Percentiles rank a stretch among this genome's conserved stretches.
These are phyloP conservation scores for Eustoma russellianum DNA, from an alignment of 257 asterid species.

Conservation along the genomic window DNA sequence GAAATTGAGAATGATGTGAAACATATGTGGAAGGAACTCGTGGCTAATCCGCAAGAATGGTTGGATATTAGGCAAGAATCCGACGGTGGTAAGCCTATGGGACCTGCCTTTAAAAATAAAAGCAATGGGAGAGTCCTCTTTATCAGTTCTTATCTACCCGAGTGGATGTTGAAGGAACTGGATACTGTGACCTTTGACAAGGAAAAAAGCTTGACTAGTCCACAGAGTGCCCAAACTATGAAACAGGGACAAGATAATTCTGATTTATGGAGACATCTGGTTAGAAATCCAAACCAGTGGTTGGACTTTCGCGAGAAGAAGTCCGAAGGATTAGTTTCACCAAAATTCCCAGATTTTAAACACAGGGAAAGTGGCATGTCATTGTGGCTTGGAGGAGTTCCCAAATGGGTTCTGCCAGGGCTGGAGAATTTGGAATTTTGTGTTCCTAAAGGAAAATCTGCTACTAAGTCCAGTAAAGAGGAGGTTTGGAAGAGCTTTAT, in stretches of 20 bases:
- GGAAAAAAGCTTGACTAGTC: conserved; percentile 10
- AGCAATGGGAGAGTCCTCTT: no score
- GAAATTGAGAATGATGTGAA: no score
- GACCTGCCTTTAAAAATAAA: no score
- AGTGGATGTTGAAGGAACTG: no score
- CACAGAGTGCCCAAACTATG: conserved; percentile 13
- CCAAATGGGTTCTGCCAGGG: conserved; percentile 47
- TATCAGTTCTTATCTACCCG: no score
- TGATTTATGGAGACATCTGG: conserved; percentile 67
- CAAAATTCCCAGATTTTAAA: conserved; percentile 68
- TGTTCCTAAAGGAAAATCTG: conserved; percentile 12
- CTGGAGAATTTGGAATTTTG: conserved; percentile 43
- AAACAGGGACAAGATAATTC: conserved; percentile 16
- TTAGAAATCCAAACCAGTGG: conserved; percentile 58
- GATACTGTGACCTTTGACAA: background rate
- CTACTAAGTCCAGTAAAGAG: conserved; percentile 5
- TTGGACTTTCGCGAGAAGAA: conserved; percentile 64
- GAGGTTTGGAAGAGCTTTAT: conserved; percentile 58
- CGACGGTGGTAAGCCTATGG: no score
- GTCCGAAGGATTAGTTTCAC: conserved; percentile 41
- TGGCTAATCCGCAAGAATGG: no score
- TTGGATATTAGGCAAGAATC: no score
- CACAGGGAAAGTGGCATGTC: conserved; percentile 38
- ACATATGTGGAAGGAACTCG: no score
- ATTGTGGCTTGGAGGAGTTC: conserved; percentile 56